Evolutionary conservation across 2,329 filamentous ascomycete genomes (phyloP).

Genomic region (Fusarium phyllophilum): DNA sequence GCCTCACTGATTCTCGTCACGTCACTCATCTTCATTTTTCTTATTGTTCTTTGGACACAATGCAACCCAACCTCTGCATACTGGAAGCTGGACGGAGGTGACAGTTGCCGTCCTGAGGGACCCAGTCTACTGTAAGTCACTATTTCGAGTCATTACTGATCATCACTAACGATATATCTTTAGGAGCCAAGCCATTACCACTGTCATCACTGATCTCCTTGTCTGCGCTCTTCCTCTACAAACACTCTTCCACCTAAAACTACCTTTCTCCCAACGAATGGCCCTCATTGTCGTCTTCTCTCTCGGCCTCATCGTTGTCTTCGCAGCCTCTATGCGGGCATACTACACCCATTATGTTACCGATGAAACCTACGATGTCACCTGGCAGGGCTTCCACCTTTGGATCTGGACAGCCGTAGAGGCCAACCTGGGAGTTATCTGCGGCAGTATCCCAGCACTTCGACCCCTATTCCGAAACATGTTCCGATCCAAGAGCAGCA

Average conservation of each 20-base stretch:
- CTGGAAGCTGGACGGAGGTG: slow-evolving; percentile 36
- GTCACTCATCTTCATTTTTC: slow-evolving; percentile 45
- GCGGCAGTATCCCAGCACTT: slow-evolving; percentile 52
- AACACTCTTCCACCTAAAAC: slow-evolving; percentile 46
- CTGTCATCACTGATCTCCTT: slow-evolving; percentile 48
- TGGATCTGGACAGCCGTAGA: slow-evolving; percentile 57
- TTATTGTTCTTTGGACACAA: slow-evolving; percentile 51
- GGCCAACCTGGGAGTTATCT: slow-evolving; percentile 54
- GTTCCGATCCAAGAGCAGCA: slow-evolving; percentile 40
- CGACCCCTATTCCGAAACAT: slow-evolving; percentile 42
- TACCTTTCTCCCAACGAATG: slow-evolving; percentile 49
- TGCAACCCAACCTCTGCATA: slow-evolving; percentile 45
- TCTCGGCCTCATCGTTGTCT: slow-evolving; percentile 51
- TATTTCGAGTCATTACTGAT: too few relatives aligned
- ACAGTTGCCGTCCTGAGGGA: slow-evolving; percentile 47
- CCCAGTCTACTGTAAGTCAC: slow-evolving; percentile 40
- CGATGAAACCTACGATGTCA: slow-evolving; percentile 52
- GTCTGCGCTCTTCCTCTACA: slow-evolving; percentile 53
- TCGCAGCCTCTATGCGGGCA: slow-evolving; percentile 50
- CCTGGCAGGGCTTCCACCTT: slow-evolving; percentile 53
- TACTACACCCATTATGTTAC: slow-evolving; percentile 52
- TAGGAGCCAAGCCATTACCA: slow-evolving; percentile 48
- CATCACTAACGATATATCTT: background rate
- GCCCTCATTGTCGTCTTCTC: slow-evolving; percentile 51
- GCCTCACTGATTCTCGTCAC: slow-evolving; percentile 44